Conservation (phyloP, 106 monocot genomes). For the Phalaenopsis aphrodite region DNA sequence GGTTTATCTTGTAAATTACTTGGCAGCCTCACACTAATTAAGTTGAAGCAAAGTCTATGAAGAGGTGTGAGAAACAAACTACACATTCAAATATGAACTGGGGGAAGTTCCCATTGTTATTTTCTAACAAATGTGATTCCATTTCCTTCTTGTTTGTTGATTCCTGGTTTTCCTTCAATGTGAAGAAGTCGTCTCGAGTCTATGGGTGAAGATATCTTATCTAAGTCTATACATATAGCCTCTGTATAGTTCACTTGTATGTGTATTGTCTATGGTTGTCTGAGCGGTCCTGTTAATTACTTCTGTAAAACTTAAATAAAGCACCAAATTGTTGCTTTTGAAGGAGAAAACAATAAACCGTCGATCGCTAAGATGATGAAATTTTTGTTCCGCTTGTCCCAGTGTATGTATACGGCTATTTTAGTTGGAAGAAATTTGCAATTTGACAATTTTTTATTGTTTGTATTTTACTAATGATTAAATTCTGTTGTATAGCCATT, state of each 20-base stretch:
- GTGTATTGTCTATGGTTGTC: background rate
- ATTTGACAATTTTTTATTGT: background rate
- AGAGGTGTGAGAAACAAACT: background rate
- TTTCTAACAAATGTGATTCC: background rate
- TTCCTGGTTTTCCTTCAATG: background rate
- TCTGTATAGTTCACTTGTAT: background rate
- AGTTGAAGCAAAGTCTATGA: background rate
- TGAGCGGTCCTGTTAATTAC: background rate
- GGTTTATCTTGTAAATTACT: background rate
- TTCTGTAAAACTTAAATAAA: background rate
- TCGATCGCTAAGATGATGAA: background rate
- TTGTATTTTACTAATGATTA: no score
- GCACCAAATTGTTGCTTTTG: slow-evolving; percentile 3
- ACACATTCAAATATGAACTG: background rate
- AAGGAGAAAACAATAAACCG: background rate
- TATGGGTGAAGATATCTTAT: background rate
- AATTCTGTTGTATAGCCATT: background rate
- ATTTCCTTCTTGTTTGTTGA: background rate
- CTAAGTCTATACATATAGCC: background rate
- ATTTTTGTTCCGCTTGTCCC: background rate
- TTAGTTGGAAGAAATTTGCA: background rate
- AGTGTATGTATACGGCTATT: background rate
- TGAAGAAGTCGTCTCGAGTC: background rate
- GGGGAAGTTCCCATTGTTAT: background rate
- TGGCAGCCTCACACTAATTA: no score